Percentiles rank a stretch among this genome's conserved stretches.
Conservation (phyloP, 805 yeast species). For the Saccharomycopsis sp. region DNA sequence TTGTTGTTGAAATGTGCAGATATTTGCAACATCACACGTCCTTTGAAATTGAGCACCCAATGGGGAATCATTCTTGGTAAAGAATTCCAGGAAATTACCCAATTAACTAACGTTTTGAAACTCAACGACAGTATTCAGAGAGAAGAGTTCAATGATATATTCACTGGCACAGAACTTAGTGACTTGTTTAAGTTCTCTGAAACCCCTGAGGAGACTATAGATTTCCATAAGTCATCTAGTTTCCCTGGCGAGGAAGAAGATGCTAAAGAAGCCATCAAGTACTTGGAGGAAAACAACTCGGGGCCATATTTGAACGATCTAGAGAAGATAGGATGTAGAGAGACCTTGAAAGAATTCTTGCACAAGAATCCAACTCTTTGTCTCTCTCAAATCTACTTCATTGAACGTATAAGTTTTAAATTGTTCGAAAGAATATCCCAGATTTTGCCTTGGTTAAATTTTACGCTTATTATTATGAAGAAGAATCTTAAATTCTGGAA, state of each 20-base stretch:
- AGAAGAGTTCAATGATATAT: not conserved
- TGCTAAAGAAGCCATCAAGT: constrained; percentile 4
- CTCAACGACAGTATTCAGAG: constrained; percentile 6
- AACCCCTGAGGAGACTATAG: not conserved
- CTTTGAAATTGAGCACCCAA: constrained; percentile 63
- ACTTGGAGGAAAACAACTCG: constrained; percentile 28
- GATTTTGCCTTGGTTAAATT: constrained; percentile 54
- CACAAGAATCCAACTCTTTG: constrained; percentile 44
- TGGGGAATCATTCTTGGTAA: constrained; percentile 81
- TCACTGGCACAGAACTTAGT: constrained; percentile 15
- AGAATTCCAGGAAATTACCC: constrained; percentile 66
- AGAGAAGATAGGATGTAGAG: constrained; percentile 30
- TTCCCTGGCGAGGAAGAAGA: not conserved
- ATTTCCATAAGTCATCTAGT: not conserved
- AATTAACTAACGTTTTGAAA: constrained; percentile 39
- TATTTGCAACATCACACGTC: constrained; percentile 86
- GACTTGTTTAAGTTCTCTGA: constrained; percentile 7
- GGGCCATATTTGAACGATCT: constrained; percentile 21
- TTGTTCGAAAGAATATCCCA: constrained; percentile 60
- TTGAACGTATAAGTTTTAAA: constrained; percentile 70
- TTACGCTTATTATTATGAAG: constrained; percentile 46
- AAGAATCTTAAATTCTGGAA: constrained; percentile 56
- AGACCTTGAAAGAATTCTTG: constrained; percentile 38
- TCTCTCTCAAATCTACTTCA: constrained; percentile 77
- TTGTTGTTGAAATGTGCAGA: constrained; percentile 90